These are phyloP conservation scores for Aegilops umbellulata DNA, from an alignment of 176 grass and related monocot genomes.

Conservation along the genomic window DNA sequence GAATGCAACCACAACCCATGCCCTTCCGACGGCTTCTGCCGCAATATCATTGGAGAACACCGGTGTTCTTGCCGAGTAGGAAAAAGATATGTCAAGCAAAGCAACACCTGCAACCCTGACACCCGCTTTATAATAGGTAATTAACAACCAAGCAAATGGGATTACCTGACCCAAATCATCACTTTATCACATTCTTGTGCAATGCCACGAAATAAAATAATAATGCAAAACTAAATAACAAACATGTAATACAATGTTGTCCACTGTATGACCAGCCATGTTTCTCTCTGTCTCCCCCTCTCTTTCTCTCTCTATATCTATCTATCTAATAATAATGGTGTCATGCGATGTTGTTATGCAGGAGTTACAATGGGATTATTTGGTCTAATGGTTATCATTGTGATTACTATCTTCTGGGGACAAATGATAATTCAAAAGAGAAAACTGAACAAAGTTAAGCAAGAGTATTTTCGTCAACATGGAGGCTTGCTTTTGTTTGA, in stretches of 20 bases:
- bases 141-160: background rate
- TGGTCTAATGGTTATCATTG: no score
- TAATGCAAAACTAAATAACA: background rate
- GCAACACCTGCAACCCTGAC: conserved; percentile 11
- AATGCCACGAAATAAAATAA: background rate
- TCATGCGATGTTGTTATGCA: background rate
- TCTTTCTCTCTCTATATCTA: background rate
- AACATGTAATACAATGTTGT: background rate
- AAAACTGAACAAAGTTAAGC: background rate
- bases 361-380: no score
- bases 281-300: background rate
- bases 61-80: conserved; percentile 5
- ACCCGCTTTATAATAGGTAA: conserved; percentile 19
- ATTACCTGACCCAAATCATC: background rate
- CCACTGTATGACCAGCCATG: no score
- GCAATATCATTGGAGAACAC: background rate
- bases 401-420: no score
- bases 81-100: background rate
- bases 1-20: conserved; percentile 22
- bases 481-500: conserved; percentile 28
- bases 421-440: no score
- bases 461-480: conserved; percentile 30
- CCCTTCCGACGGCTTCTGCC: conserved; percentile 4
- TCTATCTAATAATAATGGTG: background rate
- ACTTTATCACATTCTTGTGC: background rate